Conservation (phyloP, 2,329 filamentous ascomycete species). For the Penicillium sp. region DNA sequence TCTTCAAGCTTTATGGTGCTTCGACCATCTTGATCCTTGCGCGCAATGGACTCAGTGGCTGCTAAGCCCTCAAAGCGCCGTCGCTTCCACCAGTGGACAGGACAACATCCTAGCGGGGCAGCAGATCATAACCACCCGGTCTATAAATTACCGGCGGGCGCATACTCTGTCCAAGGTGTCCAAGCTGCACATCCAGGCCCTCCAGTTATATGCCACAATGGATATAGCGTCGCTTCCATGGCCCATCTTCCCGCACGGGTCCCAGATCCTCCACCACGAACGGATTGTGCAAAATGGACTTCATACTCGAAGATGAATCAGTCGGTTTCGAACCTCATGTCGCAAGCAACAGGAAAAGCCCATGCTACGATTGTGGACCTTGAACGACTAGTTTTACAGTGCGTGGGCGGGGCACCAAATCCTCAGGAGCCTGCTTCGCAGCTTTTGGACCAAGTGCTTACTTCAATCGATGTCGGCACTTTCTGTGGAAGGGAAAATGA, state of each 20-base stretch:
- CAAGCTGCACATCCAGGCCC: background rate
- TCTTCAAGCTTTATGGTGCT: background rate
- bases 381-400: slow-evolving; percentile 38
- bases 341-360: slow-evolving; percentile 19
- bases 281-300: background rate
- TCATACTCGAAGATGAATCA: background rate
- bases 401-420: slow-evolving; percentile 32
- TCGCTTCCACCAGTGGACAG: background rate
- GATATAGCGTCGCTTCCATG: background rate
- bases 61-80: background rate
- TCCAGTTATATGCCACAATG: background rate
- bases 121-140: background rate
- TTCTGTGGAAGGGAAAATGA: slow-evolving; percentile 49
- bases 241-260: background rate
- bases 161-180: background rate
- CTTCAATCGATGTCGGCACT: slow-evolving; percentile 67
- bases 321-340: slow-evolving; percentile 14
- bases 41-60: background rate
- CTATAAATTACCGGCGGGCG: background rate
- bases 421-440: slow-evolving; percentile 60
- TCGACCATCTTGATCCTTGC: background rate
- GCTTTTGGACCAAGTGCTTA: slow-evolving; percentile 69
- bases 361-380: slow-evolving; percentile 20
- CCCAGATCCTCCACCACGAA: background rate
- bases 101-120: background rate